Evolutionary conservation across 202 grass and related monocot species (phyloP), one percentile per base, ranked within the genome.

Genomic region (Carex arenaria): DNA sequence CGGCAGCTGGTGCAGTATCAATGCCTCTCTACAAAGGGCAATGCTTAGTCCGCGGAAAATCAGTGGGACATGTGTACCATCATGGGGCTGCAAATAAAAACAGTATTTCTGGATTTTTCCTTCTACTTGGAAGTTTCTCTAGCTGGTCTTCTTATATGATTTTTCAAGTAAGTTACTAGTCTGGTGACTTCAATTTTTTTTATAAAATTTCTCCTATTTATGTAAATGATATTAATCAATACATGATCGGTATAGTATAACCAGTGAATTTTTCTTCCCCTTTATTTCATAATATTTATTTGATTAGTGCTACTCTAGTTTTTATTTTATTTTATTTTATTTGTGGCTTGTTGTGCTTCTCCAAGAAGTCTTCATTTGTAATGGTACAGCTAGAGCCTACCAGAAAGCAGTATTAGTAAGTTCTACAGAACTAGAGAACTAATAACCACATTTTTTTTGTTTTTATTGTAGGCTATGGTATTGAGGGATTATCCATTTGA

Each of bases 401-500:
- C 36, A 38, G 5, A 70, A 19, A 45, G 42, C 1, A 9, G 10
- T 11, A 62, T 3, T 10, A 62, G 0, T 3, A 62, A 26, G 36
- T 64, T 64, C 28, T 80, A 14, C 63, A 64, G 4, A 64, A 23
- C 28, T 80, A 14, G 45, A 64, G 4, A 64, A 23, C 20, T 43
- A 47, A 80, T 65, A 81, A 62, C 61, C 36, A 10, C 34, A 65
- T 52, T 6, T 64, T 63, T 82, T 68, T 82, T 68, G 4, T 56
- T 53, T 61, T 18, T 36, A 72, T 28, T 81, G 54, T 72, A 86
- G 84, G 49, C 49, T 80, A 26, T 62, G 36, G 57, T 66, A 15
- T 30, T 86, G 34, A 71, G 26, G 78, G 84, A 86, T 26, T 86
- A 81, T 81, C 76, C 84, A 60, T 80, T 86, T 31, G 77, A 86